Base-by-base conservation (phyloP, 805 yeast species). In the Metschnikowia gruessii region DNA sequence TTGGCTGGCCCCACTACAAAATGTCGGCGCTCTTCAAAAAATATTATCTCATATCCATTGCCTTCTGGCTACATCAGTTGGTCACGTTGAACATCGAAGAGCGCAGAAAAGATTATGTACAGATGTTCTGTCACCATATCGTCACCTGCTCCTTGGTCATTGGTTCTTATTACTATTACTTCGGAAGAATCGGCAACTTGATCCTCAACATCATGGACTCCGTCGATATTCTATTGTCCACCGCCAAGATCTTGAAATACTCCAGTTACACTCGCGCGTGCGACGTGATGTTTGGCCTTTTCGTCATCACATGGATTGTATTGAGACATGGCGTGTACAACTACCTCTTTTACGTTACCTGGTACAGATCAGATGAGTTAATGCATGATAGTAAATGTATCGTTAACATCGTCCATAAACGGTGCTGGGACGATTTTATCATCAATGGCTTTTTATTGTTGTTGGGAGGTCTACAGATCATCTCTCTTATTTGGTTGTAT, bases 111-210 rank as follows among this genome's bases (percentile, higher is more conserved):
- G 97, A 90, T 62, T 82, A 87, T 62, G 64, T 67, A 55, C 96
- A 90, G 66, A 90, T 90, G 97, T 80, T 89, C 59, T 69, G 83
- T 38, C 97, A 90, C 63, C 97, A 90, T 65, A 81, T 91, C 46
- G 82, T 91, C 46, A 90, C 97, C 0, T 75, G 82, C 56, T 56
- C 71, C 18, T 74, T 90, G 45, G 76, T 85, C 22, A 62, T 75
- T 11, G 92, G 94, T 2, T 84, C 94, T 1, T 90, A 89, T 64
- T 72, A 70, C 59, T 81, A 80, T 61, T 82, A 85, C 65, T 85
- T 82, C 65, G 79, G 83, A 29, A 76, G 87, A 31, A 77, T 87
- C 45, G 97, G 97, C 26, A 87, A 88, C 64, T 76, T 84, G 24
- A 83, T 90, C 37, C 66, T 88, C 54, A 75, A 83, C 51, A 68